phyloP scores from a whole-genome alignment of 2,329 filamentous ascomycete species.

The Conoideocrella luteorostrata region DNA sequence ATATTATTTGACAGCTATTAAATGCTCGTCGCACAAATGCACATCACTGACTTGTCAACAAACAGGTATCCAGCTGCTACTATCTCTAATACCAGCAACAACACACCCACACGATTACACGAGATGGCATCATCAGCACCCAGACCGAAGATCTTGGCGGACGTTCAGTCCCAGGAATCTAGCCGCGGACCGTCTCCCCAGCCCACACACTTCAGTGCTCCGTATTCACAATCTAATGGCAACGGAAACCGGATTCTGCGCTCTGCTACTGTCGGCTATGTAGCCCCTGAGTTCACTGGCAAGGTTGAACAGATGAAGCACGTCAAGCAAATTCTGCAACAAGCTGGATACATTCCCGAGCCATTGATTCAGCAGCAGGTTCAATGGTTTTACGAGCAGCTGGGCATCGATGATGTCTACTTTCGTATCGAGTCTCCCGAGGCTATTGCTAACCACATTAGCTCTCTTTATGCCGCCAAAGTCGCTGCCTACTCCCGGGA shows the following conservation, averaged over 20 bases:
- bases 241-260: slow-evolving; percentile 70
- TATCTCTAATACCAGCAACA: neutral
- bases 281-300: slow-evolving; percentile 88
- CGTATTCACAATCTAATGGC: slow-evolving; percentile 45
- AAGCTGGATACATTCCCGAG: slow-evolving; percentile 79
- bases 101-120: slow-evolving; percentile 2
- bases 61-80: neutral
- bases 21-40: neutral
- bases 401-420: slow-evolving; percentile 98
- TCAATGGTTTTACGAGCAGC: slow-evolving; percentile 93
- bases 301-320: slow-evolving; percentile 86
- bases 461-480: slow-evolving; percentile 94
- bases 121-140: slow-evolving; percentile 24
- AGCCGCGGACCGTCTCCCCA: slow-evolving; percentile 75
- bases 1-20: neutral
- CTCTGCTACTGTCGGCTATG: slow-evolving; percentile 87
- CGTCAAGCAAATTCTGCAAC: slow-evolving; percentile 73
- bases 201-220: slow-evolving; percentile 76
- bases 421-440: slow-evolving; percentile 84
- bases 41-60: neutral
- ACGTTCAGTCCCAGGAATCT: slow-evolving; percentile 33
- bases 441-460: slow-evolving; percentile 88
- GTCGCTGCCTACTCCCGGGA: slow-evolving; percentile 87
- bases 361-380: slow-evolving; percentile 80
- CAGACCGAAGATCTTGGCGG: slow-evolving; percentile 35